Percentiles rank a stretch among this genome's conserved stretches.
These are phyloP conservation scores for Priceomyces castillae DNA, from an alignment of 805 yeast species.

Conservation along the genomic window DNA sequence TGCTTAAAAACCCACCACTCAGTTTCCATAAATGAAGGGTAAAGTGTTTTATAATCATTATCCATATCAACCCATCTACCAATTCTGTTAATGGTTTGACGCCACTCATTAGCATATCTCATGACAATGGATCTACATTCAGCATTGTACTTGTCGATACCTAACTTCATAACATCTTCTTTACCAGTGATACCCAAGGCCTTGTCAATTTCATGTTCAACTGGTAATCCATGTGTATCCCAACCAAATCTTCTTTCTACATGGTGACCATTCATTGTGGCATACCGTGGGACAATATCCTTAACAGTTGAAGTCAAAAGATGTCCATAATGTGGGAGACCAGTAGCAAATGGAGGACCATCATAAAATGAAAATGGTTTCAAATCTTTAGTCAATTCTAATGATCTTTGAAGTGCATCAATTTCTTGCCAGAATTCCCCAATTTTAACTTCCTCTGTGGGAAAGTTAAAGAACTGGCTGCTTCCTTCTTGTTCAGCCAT, in stretches of 20 bases:
- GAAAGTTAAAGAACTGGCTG: constrained; percentile 58
- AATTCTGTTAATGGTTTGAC: constrained; percentile 84
- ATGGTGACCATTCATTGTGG: constrained; percentile 94
- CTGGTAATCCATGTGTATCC: constrained; percentile 99
- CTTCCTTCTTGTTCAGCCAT: constrained; percentile 2
- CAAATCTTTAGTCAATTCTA: constrained; percentile 77
- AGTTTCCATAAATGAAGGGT: constrained; percentile 96
- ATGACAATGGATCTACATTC: constrained; percentile 97
- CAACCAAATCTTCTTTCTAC: constrained; percentile 98
- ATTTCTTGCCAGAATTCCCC: constrained; percentile 81
- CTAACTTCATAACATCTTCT: constrained; percentile 91
- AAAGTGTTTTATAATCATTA: constrained; percentile 94
- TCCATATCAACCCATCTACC: constrained; percentile 99
- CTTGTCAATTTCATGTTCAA: constrained; percentile 98
- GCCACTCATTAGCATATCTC: constrained; percentile 96
- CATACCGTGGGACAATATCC: constrained; percentile 96
- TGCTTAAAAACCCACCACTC: constrained; percentile 99
- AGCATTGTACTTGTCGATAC: constrained; percentile 87
- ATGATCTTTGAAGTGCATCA: constrained; percentile 88
- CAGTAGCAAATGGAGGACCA: constrained; percentile 99
- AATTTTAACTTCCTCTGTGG: constrained; percentile 85
- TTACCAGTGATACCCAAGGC: constrained; percentile 88
- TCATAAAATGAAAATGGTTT: constrained; percentile 93
- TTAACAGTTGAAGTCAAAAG: constrained; percentile 94
- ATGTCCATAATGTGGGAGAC: constrained; percentile 99